Percentiles rank a stretch among this genome's conserved stretches.
phyloP scores from a whole-genome alignment of 192 early-diverging fungal genomes.

The Linnemannia exigua region DNA sequence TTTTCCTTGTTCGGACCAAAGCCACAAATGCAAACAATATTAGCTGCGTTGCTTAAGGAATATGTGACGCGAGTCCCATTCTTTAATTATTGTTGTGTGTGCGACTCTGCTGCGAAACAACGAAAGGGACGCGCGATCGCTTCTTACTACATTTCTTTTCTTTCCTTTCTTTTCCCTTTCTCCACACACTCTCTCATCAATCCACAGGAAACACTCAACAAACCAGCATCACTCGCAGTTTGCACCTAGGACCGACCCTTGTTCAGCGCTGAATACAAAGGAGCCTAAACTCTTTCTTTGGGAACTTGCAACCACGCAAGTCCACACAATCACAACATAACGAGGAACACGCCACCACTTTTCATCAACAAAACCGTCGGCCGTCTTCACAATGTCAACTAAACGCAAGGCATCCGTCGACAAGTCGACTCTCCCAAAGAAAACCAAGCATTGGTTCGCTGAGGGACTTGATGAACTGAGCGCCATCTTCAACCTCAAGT shows the following conservation, averaged over 20 bases:
- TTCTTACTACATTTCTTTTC: not conserved
- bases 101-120: too few species aligned
- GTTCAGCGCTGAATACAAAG: not conserved
- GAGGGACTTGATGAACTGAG: constrained; percentile 27
- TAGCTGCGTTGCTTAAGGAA: too few species aligned
- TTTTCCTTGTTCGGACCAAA: not conserved
- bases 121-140: constrained; percentile 3
- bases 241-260: not conserved
- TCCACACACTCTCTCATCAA: not conserved
- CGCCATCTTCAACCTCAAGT: constrained; percentile 22
- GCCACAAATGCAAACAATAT: constrained; percentile 19
- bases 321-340: not conserved
- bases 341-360: not conserved
- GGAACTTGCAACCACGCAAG: not conserved
- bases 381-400: not conserved
- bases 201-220: not conserved
- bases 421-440: constrained; percentile 15
- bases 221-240: not conserved
- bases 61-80: not conserved
- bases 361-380: not conserved
- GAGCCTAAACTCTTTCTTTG: not conserved
- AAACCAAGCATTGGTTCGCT: constrained; percentile 25
- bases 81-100: not conserved
- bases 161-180: not conserved
- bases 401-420: constrained; percentile 38